Conservation (phyloP, 148 eudicot species). For the Rhododendron williamsianum region DNA sequence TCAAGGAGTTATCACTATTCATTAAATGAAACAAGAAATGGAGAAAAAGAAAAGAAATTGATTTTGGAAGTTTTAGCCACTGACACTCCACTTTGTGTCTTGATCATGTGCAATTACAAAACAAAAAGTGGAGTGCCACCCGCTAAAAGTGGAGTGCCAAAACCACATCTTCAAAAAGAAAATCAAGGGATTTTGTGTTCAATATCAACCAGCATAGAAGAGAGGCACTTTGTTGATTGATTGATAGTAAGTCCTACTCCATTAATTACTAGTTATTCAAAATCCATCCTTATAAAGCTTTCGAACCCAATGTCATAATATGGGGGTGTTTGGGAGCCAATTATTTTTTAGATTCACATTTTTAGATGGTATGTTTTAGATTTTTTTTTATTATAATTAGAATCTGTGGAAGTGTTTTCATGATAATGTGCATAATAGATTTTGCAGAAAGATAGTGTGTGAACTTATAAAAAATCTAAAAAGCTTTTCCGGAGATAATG, state of each 20-base stretch:
- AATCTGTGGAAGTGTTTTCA: not conserved
- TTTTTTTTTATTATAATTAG: not conserved
- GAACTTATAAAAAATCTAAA: too few relatives aligned
- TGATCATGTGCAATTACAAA: too few relatives aligned
- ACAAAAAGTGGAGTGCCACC: too few relatives aligned
- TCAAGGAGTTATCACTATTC: not conserved
- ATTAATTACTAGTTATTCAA: not conserved
- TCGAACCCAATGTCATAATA: not conserved
- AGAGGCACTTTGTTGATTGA: not conserved
- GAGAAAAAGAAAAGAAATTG: not conserved
- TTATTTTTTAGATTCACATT: not conserved
- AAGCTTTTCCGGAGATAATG: too few relatives aligned
- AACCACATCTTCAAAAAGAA: not conserved
- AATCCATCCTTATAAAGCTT: not conserved
- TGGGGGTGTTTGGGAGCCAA: not conserved
- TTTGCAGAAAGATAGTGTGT: not conserved
- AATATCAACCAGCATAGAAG: not conserved
- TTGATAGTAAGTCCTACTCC: not conserved
- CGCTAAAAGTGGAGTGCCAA: too few relatives aligned
- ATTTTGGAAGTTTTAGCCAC: too few relatives aligned
- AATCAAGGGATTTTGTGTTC: not conserved
- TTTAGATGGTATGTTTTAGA: not conserved
- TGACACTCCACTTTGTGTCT: too few relatives aligned
- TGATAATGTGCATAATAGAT: not conserved
- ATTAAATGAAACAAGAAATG: not conserved